Evolutionary conservation across 106 monocot species (phyloP), one percentile per base, ranked within the genome.

Genomic region (Dioscorea dumetorum): DNA sequence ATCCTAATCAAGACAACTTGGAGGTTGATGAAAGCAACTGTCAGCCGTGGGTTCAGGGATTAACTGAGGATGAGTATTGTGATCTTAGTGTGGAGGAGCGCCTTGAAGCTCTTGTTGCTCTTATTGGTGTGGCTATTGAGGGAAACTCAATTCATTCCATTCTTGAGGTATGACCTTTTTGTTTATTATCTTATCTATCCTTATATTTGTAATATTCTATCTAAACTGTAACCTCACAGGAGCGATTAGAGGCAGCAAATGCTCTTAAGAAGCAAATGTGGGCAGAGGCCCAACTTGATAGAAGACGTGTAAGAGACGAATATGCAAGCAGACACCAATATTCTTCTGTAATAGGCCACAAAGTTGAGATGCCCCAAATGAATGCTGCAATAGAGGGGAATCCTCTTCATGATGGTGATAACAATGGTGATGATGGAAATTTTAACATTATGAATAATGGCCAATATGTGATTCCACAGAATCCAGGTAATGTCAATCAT

Each of bases 221-320:
- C 64, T 80, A 59, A 74, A 51, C 2, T 53, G 24, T 12, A 49
- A 35, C 54, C 61, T 69, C 81, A 57, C 79, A 99, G 97, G 93
- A 90, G 73, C 93, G 99, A n/a, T 64, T 99, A 68, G 99, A 99
- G 77, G 93, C 90, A 59, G 99, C 99, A 71, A 93, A 67, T 81
- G 75, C 88, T 66, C 81, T 99, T n/a, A 99, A 99, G 73, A 99
- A 99, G 70, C 93, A 99, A 71, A 93, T 99, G 93, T 93, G 93
- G 93, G 82, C 90, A 31, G 99, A 93, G 57, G 89, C 83, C 71
- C 99, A 99, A 67, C 70, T 87, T 48, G 99, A 93, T 77, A 99
- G 90, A 80, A 84, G 90, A 60, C 92, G 99, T 49, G 73, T 81
- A 66, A 99, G 83, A 73, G 99, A 99, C 68, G 99, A 93, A 22